Evolutionary conservation across 2,329 filamentous ascomycete genomes (phyloP), one percentile per base, ranked within the genome.

Genomic region (Fusarium poae): DNA sequence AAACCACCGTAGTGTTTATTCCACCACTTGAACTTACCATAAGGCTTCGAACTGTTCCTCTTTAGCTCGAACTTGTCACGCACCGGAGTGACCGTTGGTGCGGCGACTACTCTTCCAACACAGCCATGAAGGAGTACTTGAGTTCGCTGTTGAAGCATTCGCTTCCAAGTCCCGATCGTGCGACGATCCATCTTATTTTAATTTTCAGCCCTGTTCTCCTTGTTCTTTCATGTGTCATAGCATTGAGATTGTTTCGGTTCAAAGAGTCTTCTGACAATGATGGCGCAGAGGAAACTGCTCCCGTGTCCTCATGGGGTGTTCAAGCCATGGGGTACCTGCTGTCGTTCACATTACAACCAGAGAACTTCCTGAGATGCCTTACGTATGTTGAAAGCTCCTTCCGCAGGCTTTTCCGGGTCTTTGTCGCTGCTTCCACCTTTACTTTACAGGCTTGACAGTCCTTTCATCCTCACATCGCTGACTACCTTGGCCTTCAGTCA

Each of bases 381-480:
- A 46, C 43, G 43, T 46, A 32, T 46, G 43, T 46, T 32, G 18
- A 32, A n/a, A 32, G 18, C 43, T 16, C 43, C 25, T 46, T 46
- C n/a, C 27, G 27, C 18, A 46, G 16, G 4, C 43, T 15, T 30
- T 11, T 9, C 18, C n/a, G 29, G 43, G 12, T 32, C 12, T 29
- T 18, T 46, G n/a, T 21, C 29, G 27, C 27, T 46, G 7, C 25
- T 23, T 32, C n/a, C 43, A 46, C 43, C 27, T 7, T 15, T 46
- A 32, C 25, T 20, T 46, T 9, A 27, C 16, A 46, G 12, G 23
- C 29, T 32, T 4, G 16, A 46, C 43, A 29, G 25, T 46, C 43
- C 4, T 46, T 15, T n/a, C n/a, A n/a, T n/a, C n/a, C n/a, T n/a
- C n/a, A n/a, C n/a, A n/a, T n/a, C n/a, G n/a, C 43, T 46, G 27